Conservation (phyloP, 768 basidiomycete genomes). For the Auricularia cornea region DNA sequence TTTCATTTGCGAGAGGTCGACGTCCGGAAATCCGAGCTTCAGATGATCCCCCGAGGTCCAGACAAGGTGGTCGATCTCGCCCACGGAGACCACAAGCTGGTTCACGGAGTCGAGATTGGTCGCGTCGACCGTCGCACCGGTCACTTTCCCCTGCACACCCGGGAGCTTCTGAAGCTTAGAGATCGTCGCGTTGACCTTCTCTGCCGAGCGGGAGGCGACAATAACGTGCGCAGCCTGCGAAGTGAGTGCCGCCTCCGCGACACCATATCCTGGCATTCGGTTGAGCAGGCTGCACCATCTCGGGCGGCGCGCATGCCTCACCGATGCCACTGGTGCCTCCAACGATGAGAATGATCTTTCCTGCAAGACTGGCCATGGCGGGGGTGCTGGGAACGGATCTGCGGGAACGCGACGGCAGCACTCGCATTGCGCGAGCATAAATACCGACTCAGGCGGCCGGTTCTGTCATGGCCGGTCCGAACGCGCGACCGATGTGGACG, state of each 20-base stretch:
- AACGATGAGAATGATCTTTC: conserved; percentile 7
- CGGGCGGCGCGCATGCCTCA: no score
- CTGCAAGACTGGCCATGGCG: conserved; percentile 4
- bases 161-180: neutral
- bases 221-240: neutral
- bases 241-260: neutral
- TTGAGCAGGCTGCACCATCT: no score
- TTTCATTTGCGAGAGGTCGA: conserved; percentile 1
- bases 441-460: no score
- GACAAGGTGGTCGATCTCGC: neutral
- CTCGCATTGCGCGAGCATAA: no score
- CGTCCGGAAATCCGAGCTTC: neutral
- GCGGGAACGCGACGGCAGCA: no score
- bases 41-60: neutral
- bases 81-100: neutral
- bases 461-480: no score
- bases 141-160: neutral
- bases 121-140: neutral
- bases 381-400: no score
- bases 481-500: no score
- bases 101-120: neutral
- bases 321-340: conserved; percentile 7
- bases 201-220: neutral
- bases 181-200: neutral
- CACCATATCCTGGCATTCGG: neutral